phyloP scores from a whole-genome alignment of 805 yeast genomes.

The Lipomyces chichibuensis region DNA sequence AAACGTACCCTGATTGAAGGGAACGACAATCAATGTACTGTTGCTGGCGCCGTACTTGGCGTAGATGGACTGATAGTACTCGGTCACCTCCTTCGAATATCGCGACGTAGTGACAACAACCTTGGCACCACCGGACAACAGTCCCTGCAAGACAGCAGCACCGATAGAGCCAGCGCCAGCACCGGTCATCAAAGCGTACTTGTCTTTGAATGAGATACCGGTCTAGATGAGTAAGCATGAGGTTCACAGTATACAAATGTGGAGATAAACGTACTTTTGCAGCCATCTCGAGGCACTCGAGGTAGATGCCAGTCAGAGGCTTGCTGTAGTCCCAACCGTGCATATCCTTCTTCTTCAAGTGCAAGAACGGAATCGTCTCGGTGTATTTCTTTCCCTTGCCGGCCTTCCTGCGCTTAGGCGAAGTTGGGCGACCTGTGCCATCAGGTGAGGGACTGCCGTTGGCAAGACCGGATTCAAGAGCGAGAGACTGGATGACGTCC shows the following conservation, averaged over 20 bases:
- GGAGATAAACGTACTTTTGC: conserved; percentile 60
- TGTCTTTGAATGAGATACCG: conserved; percentile 87
- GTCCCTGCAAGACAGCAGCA: conserved; percentile 93
- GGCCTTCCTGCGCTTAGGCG: conserved; percentile 36
- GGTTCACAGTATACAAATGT: not conserved
- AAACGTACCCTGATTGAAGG: conserved; percentile 75
- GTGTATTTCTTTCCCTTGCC: conserved; percentile 38
- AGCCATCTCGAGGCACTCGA: conserved; percentile 90
- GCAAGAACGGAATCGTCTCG: conserved; percentile 92
- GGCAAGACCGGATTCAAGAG: conserved; percentile 25
- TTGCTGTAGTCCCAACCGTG: conserved; percentile 88
- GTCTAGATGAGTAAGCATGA: conserved; percentile 40
- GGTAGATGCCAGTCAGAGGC: conserved; percentile 70
- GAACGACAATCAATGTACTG: conserved; percentile 91
- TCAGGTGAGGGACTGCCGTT: conserved; percentile 27
- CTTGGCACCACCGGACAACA: conserved; percentile 96
- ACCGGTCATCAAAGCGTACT: conserved; percentile 91
- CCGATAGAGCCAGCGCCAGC: conserved; percentile 99
- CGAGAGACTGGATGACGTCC: conserved; percentile 42
- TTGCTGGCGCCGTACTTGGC: conserved; percentile 92
- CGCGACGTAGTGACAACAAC: conserved; percentile 95
- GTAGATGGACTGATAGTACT: conserved; percentile 91
- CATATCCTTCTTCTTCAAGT: conserved; percentile 75
- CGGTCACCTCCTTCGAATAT: conserved; percentile 91
- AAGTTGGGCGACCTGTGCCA: conserved; percentile 32